phyloP scores from a whole-genome alignment of 768 basidiomycete species.

The Gyrodon lividus region DNA sequence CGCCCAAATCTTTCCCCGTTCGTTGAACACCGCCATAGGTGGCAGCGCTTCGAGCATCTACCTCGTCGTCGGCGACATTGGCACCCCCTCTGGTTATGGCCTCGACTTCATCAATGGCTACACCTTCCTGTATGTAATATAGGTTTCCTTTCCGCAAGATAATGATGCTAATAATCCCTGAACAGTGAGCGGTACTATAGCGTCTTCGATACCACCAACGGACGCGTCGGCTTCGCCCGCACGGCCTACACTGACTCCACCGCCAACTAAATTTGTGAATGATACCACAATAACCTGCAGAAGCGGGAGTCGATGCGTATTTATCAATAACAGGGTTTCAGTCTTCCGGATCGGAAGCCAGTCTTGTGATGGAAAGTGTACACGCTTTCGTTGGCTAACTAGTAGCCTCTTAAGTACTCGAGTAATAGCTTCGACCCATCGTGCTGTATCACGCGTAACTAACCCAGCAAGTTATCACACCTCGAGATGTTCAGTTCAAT shows the following conservation, averaged over 20 bases:
- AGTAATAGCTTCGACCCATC: too few relatives aligned
- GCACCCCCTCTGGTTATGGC: constrained; percentile 9
- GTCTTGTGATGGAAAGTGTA: too few relatives aligned
- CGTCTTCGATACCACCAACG: constrained; percentile 39
- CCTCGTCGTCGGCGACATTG: constrained; percentile 29
- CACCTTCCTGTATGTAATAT: constrained; percentile 13
- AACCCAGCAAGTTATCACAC: too few relatives aligned
- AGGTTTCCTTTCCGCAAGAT: neutral
- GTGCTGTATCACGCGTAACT: too few relatives aligned
- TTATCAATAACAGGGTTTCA: too few relatives aligned
- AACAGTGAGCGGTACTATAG: constrained; percentile 42
- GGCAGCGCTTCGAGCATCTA: constrained; percentile 26
- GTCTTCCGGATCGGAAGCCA: too few relatives aligned
- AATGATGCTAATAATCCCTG: neutral
- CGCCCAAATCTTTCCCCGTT: constrained; percentile 29
- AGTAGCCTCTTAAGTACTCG: too few relatives aligned
- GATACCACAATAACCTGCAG: too few relatives aligned
- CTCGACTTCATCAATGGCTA: constrained; percentile 27
- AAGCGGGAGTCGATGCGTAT: too few relatives aligned
- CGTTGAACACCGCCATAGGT: constrained; percentile 26
- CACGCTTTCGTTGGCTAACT: too few relatives aligned
- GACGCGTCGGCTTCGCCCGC: constrained; percentile 40
- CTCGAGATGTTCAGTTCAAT: too few relatives aligned
- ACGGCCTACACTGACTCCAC: constrained; percentile 31
- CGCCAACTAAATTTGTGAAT: too few relatives aligned